Conservation (phyloP, 2,329 filamentous ascomycete species). For the Penicillium rolfsii region DNA sequence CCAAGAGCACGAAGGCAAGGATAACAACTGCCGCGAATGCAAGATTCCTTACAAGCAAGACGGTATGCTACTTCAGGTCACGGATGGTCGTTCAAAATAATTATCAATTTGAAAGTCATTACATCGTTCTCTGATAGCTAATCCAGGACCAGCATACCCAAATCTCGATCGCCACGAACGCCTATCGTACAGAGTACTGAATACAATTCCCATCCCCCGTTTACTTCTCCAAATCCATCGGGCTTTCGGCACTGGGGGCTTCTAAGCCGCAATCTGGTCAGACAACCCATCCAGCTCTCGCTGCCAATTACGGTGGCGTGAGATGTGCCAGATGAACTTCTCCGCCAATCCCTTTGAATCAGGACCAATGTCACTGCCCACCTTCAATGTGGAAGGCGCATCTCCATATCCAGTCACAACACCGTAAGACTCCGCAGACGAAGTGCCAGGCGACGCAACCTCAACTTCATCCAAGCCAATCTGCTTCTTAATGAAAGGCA, state of each 20-base stretch:
- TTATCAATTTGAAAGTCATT: neutral
- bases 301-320: conserved; percentile 73
- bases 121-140: neutral
- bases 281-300: conserved; percentile 74
- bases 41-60: neutral
- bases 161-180: neutral
- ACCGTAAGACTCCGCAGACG: conserved; percentile 38
- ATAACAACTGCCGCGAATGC: neutral
- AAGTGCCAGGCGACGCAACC: conserved; percentile 25
- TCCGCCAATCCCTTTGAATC: conserved; percentile 69
- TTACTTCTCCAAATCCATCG: neutral
- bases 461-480: conserved; percentile 34
- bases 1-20: neutral
- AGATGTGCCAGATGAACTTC: conserved; percentile 70
- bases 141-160: neutral
- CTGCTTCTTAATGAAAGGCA: conserved; percentile 36
- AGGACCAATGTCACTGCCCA: conserved; percentile 60
- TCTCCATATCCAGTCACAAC: conserved; percentile 38
- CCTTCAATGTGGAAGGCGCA: conserved; percentile 28
- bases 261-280: conserved; percentile 69
- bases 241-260: too few relatives aligned
- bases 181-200: too few relatives aligned
- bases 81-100: neutral
- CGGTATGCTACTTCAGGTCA: neutral
- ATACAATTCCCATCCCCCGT: neutral